Evolutionary conservation across 2,329 filamentous ascomycete genomes (phyloP).

Genomic region (Helicocarpus griseus): DNA sequence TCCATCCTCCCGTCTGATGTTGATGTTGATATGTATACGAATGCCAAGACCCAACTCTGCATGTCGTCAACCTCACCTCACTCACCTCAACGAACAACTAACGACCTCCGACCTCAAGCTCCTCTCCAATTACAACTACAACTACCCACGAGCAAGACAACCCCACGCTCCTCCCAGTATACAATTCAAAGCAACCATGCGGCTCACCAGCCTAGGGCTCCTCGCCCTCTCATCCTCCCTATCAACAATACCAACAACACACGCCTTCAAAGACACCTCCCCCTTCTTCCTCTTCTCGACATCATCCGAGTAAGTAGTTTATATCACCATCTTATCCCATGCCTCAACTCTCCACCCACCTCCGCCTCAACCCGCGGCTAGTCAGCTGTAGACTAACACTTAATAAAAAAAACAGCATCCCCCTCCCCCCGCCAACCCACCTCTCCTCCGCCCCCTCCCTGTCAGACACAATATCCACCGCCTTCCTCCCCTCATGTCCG

Average conservation of each 20-base stretch:
- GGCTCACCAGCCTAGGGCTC: conserved; percentile 33
- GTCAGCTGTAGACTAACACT: background rate
- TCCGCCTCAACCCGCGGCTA: background rate
- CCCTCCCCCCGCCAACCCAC: conserved; percentile 25
- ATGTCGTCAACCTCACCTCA: background rate
- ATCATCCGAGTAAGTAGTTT: conserved; percentile 64
- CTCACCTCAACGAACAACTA: background rate
- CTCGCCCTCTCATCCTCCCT: conserved; percentile 41
- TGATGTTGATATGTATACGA: too few relatives aligned
- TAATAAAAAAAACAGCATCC: background rate
- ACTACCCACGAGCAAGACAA: background rate
- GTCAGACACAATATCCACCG: conserved; percentile 31
- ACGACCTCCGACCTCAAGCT: background rate
- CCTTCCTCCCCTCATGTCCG: conserved; percentile 54
- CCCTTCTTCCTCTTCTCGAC: conserved; percentile 86
- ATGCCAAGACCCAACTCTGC: background rate
- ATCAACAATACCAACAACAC: conserved; percentile 41
- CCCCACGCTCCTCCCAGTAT: background rate
- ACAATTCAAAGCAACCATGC: conserved; percentile 36
- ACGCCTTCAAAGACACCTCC: conserved; percentile 76
- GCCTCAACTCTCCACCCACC: background rate
- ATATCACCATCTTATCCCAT: too few relatives aligned
- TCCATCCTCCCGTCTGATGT: too few relatives aligned
- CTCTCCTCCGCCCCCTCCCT: conserved; percentile 37
- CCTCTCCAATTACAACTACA: background rate